Base-by-base conservation (phyloP, 192 early-diverging fungal genomes). In the Dissophora ornata region DNA sequence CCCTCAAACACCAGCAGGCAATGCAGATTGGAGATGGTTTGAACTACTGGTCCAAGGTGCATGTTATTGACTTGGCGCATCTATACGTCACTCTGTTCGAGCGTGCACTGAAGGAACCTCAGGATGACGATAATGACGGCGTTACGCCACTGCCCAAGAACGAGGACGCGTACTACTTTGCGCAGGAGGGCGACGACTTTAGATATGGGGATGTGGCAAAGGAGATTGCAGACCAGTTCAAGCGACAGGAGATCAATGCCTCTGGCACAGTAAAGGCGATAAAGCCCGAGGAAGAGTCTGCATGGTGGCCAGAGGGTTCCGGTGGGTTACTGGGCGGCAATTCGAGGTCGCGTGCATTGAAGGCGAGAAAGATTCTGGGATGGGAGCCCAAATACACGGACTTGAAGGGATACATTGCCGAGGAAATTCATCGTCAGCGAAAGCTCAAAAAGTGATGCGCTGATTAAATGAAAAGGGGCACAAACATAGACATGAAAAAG, bases 111-210 rank as follows among this genome's bases (percentile, higher is more conserved):
- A 16, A 67, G 11, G 73, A 77, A 32, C 73, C 73, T 21, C 64
- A 77, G 16, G 71, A 75, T 44, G 56, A 51, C 33, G 10, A 59
- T 12, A 47, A 30, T 12, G 25, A 22, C 6, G 3, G 34, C 63
- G 1, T 49, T 67, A 1, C 65, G 64, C 34, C 63, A 1, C 56
- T 77, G 4, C 73, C 73, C 44, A 77, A 77, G 64, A 77, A 77
- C 34, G 45, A 48, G 19, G 73, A 77, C 41, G 73, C 58, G 4
- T 77, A 77, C 24, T 77, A 67, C 22, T 77, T 77, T 51, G 50
- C 40, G 1, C 55, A 67, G 38, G 63, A 67, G 1, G 73, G 65
- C 2, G 53, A 63, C 0, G 73, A 67, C 19, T 66, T 75, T 48
- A 42, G 24, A 8, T 62, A 36, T 28, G 64, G 64, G 0, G 51